Percentiles rank a stretch among this genome's conserved stretches.
These are phyloP conservation scores for Kuraishia floccosa DNA, from an alignment of 805 yeast genomes.

Conservation along the genomic window DNA sequence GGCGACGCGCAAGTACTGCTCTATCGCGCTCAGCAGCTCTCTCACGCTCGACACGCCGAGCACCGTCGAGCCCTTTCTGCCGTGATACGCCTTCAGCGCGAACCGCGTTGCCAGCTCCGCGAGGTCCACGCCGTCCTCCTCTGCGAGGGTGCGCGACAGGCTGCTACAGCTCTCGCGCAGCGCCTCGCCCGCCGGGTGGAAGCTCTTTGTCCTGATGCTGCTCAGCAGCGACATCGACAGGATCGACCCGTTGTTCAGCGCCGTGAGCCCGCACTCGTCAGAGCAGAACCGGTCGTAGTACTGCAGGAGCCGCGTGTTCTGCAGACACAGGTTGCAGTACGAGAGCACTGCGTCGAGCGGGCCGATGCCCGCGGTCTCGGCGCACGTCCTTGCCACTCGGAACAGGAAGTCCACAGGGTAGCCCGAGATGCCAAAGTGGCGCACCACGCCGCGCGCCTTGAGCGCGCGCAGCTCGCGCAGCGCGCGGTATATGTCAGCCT, in stretches of 20 bases:
- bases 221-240: conserved; percentile 80
- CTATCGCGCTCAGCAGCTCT: conserved; percentile 56
- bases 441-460: conserved; percentile 52
- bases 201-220: conserved; percentile 50
- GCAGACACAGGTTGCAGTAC: conserved; percentile 75
- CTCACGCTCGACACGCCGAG: conserved; percentile 59
- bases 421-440: conserved; percentile 72
- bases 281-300: conserved; percentile 39
- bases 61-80: conserved; percentile 47
- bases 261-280: conserved; percentile 39
- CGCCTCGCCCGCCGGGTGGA: conserved; percentile 70
- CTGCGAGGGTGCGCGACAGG: conserved; percentile 26
- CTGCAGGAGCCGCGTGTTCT: conserved; percentile 45
- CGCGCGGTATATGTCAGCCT: conserved; percentile 47
- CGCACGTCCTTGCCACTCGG: conserved; percentile 31
- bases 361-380: conserved; percentile 32
- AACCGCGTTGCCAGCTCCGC: conserved; percentile 77
- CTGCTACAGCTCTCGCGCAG: conserved; percentile 41
- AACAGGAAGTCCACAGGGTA: conserved; percentile 70
- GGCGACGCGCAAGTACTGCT: conserved; percentile 34
- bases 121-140: conserved; percentile 40
- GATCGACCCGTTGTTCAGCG: conserved; percentile 74
- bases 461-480: conserved; percentile 45
- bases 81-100: conserved; percentile 53
- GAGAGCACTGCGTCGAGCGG: conserved; percentile 67